Percentiles rank a stretch among this genome's conserved stretches.
These are phyloP conservation scores for Fusarium sulawesiense DNA, from an alignment of 2,329 filamentous ascomycete species.

Conservation along the genomic window DNA sequence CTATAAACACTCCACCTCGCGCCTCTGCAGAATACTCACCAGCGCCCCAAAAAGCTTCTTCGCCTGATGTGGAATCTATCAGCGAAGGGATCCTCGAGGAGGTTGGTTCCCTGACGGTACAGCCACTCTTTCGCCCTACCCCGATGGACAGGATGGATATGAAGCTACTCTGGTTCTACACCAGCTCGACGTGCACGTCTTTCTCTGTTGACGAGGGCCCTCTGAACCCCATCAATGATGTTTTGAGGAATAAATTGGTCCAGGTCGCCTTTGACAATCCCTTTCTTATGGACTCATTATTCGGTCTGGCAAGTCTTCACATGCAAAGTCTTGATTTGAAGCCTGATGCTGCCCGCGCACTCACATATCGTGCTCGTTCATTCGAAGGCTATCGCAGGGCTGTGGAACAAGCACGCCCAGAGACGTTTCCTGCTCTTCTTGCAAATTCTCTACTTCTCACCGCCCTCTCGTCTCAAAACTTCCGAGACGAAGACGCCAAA, in stretches of 20 bases:
- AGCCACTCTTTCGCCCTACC: constrained; percentile 49
- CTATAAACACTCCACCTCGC: constrained; percentile 2
- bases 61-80: constrained; percentile 17
- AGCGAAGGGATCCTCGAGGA: constrained; percentile 24
- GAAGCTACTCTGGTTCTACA: constrained; percentile 68
- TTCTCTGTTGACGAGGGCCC: constrained; percentile 57
- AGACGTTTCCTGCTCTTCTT: constrained; percentile 62
- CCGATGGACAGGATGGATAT: constrained; percentile 58
- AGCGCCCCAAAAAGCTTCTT: neutral
- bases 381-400: constrained; percentile 65
- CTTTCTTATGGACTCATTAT: constrained; percentile 67
- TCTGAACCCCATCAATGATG: constrained; percentile 52
- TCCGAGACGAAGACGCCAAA: constrained; percentile 59
- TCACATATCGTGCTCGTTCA: constrained; percentile 61
- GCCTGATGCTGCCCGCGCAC: constrained; percentile 54
- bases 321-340: constrained; percentile 56
- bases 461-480: constrained; percentile 62
- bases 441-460: constrained; percentile 64
- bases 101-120: constrained; percentile 28
- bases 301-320: constrained; percentile 63
- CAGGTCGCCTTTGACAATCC: constrained; percentile 63
- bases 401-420: constrained; percentile 58
- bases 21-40: neutral
- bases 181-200: constrained; percentile 57
- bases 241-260: constrained; percentile 60